Percentiles rank a stretch among this genome's conserved stretches.
Evolutionary conservation across 1,284 basidiomycete species (phyloP).

Genomic region (Fomitiporia mediterranea): DNA sequence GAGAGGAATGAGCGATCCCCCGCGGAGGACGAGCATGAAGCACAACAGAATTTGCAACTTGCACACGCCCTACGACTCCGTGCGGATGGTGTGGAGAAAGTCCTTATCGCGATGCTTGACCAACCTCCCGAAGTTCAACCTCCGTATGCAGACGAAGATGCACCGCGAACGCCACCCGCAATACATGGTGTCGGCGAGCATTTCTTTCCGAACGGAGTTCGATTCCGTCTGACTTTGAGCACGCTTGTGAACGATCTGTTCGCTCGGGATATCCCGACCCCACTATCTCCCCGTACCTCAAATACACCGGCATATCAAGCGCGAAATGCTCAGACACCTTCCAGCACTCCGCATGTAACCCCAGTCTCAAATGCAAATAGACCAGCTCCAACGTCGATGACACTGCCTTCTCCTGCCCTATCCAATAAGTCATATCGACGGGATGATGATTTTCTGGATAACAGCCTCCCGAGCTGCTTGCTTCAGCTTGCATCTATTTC

Average conservation of each 20-base stretch:
- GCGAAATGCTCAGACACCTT: constrained; percentile 27
- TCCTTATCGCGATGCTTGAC: constrained; percentile 71
- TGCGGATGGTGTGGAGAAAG: constrained; percentile 74
- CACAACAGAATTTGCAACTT: constrained; percentile 54
- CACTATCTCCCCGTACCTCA: constrained; percentile 41
- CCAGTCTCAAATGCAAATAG: constrained; percentile 21
- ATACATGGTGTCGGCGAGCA: constrained; percentile 42
- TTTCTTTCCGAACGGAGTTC: constrained; percentile 72
- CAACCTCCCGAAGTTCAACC: constrained; percentile 58
- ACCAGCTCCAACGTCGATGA: constrained; percentile 25
- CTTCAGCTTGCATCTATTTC: constrained; percentile 37
- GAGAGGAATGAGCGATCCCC: constrained; percentile 42
- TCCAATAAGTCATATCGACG: constrained; percentile 25
- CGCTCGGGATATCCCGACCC: constrained; percentile 58
- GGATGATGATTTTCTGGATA: constrained; percentile 17
- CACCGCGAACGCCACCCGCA: constrained; percentile 42
- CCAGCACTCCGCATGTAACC: constrained; percentile 24
- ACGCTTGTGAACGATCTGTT: constrained; percentile 77
- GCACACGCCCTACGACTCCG: constrained; percentile 60
- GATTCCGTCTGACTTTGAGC: constrained; percentile 63
- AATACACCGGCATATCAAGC: constrained; percentile 17
- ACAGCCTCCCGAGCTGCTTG: constrained; percentile 35
- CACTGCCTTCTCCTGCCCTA: constrained; percentile 20
- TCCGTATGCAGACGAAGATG: constrained; percentile 42
- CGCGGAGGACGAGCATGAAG: constrained; percentile 56